Base-by-base conservation (phyloP, 306 rosid genomes). In the Trifolium fragiferum region DNA sequence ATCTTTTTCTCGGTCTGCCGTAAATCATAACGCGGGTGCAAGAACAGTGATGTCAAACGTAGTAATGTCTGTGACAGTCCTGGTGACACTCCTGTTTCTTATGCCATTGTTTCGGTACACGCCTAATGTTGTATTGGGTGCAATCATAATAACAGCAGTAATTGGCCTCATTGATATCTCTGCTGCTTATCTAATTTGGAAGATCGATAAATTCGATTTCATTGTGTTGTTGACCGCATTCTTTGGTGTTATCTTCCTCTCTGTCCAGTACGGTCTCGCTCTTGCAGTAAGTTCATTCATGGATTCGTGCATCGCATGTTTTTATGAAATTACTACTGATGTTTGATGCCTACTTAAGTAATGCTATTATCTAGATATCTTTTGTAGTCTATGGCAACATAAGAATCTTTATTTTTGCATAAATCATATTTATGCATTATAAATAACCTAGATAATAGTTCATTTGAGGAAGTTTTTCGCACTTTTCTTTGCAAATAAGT, bases 1-100 rank as follows among this genome's bases (percentile, higher is more conserved):
- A 23, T 82, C 98, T 0, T 94, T 94, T 82, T 91, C 98, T n/a
- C 77, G 98, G 60, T 91, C 98, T 6, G 98, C 98, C 0, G 92
- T 91, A 41, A 94, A 94, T 73, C 90, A 91, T 81, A 94, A 87
- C 18, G 98, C 98, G 0, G 97, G 97, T 25, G 94, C 84, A 10
- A 88, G 74, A 76, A 86, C 98, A 43, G 97, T 90, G 1, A 78
- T 89, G 69, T 94, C 98, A 0, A 94, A 94, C 70, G 46, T 82
- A 38, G 86, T 91, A 25, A 90, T 94, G 98, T 90, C 97, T 0
- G 76, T 91, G 72, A 78, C 98, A 7, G 92, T 94, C 19, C 81
- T 91, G 96, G 91, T 90, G 86, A 87, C 98, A 3, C 92, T 94
- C 10, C 83, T 90, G 61, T 85, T 94, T 79, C 88, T 94, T 0